Base-by-base conservation (phyloP, 805 yeast genomes). In the Suhomyces sp. region DNA sequence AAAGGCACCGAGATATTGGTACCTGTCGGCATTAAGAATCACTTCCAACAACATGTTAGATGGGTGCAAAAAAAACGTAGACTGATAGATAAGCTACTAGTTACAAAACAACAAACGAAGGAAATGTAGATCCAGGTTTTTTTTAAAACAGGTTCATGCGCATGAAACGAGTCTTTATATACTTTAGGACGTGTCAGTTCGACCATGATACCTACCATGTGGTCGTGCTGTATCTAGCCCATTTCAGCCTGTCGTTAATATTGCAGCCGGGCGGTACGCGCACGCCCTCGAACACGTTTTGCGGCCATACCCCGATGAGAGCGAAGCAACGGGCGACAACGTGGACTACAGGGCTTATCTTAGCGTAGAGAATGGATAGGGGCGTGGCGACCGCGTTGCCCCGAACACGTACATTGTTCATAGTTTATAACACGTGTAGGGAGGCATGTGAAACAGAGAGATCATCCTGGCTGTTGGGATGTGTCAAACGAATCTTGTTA, bases 261-360 rank as follows among this genome's bases (percentile, higher is more conserved):
- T 19, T 44, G 33, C 21, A 15, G 15, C 8, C 31, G 19, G 44
- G 31, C 19, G 46, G 46, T 41, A 13, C 21, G n/a, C 29, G 48
- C 48, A 46, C 48, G 48, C 15, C 40, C 19, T 2, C 4, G 37
- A 29, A 33, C 49, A 46, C 49, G 49, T 46, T 46, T 46, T 46
- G 49, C 49, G 31, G 29, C 47, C 41, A 27, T 12, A 6, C n/a
- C 31, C 27, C 10, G 27, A 25, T 43, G 43, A 15, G 15, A 20
- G 10, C 20, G 13, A 41, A 35, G n/a, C 8, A 27, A 39, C 39
- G 19, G n/a, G 3, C n/a, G 10, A 27, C 49, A 46, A 46, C 49
- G 49, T 46, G 49, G 49, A 44, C 47, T 6, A 2, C 21, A 41
- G 29, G 25, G 40, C 40, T 35, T 35, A 35, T 29, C 17, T 13